Evolutionary conservation across 345 rosid genomes (phyloP), one percentile per base, ranked within the genome.

Genomic region (Lepidium africanum): DNA sequence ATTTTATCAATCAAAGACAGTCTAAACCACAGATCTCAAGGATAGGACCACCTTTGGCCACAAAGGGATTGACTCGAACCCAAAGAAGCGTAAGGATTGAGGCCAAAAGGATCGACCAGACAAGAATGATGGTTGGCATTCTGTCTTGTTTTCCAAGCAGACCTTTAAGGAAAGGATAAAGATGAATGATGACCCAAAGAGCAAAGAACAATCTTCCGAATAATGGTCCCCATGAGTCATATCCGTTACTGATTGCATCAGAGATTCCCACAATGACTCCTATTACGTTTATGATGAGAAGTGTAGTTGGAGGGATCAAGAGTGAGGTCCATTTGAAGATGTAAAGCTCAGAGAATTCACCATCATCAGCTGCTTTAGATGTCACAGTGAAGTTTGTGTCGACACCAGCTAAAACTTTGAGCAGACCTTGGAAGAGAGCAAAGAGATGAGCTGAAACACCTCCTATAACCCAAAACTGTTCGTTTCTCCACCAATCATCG

Each of bases 401-500:
- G 5, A 77, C 79, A 33, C 95, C 95, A 0, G 87, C 86, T 56
- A 86, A 51, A 48, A 86, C 87, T 75, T 86, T 84, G 42, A 83
- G 75, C 7, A 84, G 81, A 11, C 89, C 92, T 76, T 83, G 86
- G 71, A 83, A 80, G 54, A 88, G 83, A 4, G 91, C 91, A 47
- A 86, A 81, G 36, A 85, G 81, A 65, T 81, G 91, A 30, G 89
- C 73, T 1, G 87, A 88, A n/a, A 84, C 85, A 9, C 89, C 87
- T 72, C 86, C 89, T 2, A 84, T 86, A 52, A 82, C 86, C 95
- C 89, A 86, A 74, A 84, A 84, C 80, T 86, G 89, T 59, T 88
- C 86, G 30, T 88, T 88, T 72, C 96, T 86, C 96, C 91, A 84
- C 90, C 96, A 86, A 10, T 86, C 86, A 11, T 86, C 77, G 21